phyloP scores from a whole-genome alignment of 2,329 filamentous ascomycete genomes.

The Didymella segeticola region DNA sequence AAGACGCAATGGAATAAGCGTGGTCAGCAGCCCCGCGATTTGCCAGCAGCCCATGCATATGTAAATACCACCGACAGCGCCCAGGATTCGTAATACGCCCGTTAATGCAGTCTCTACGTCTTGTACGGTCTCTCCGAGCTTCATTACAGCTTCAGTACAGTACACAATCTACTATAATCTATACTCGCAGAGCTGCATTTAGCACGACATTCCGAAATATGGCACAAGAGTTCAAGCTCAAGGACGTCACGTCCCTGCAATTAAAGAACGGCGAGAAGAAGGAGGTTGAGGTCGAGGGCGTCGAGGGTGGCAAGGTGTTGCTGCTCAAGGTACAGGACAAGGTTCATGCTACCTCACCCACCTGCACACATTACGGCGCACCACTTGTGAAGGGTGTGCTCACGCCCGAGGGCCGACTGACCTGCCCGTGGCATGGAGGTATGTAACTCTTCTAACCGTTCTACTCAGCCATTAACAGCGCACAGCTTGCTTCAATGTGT shows the following conservation, averaged over 20 bases:
- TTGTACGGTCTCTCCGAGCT: constrained; percentile 32
- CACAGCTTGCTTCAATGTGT: constrained; percentile 87
- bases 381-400: constrained; percentile 87
- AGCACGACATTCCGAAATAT: constrained; percentile 45
- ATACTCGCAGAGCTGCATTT: constrained; percentile 31
- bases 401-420: constrained; percentile 80
- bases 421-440: constrained; percentile 98
- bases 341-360: constrained; percentile 80
- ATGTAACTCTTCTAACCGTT: constrained; percentile 11
- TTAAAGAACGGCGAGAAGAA: constrained; percentile 82
- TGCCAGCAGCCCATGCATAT: constrained; percentile 7
- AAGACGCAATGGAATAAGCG: constrained; percentile 16
- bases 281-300: constrained; percentile 88
- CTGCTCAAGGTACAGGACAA: constrained; percentile 79
- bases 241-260: constrained; percentile 75
- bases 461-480: not conserved
- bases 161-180: constrained; percentile 20
- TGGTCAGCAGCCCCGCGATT: constrained; percentile 13
- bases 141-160: constrained; percentile 23
- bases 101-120: constrained; percentile 39
- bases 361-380: constrained; percentile 91
- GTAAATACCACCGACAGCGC: constrained; percentile 17
- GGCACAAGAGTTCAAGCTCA: constrained; percentile 67
- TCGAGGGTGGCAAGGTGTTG: constrained; percentile 85
- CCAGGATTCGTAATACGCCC: constrained; percentile 4